Evolutionary conservation across 192 early-diverging fungal species (phyloP), one percentile per base, ranked within the genome.

Genomic region (Entomortierella parvispora): DNA sequence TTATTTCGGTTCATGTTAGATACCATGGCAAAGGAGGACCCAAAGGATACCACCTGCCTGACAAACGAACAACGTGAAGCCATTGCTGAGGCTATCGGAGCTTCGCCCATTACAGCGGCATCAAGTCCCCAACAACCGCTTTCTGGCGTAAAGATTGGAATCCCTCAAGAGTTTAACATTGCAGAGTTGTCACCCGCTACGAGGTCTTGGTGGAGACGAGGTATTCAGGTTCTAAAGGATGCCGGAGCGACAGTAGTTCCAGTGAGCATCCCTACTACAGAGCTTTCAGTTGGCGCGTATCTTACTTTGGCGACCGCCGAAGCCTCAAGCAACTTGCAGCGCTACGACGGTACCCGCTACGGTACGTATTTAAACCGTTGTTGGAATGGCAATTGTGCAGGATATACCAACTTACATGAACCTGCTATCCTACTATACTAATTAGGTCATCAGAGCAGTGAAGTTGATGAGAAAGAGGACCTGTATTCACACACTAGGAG

Each of bases 241-340:
- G 75, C 79, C 10, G 94, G 94, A 0, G 94, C 93, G 12, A 83
- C 81, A 0, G 84, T 96, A 11, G 81, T 91, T 0, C 81, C 87
- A 0, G 89, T 97, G 0, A 88, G 91, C 0, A 76, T 96, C 32
- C 92, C 92, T 3, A 83, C 88, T 65, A 94, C 89, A 0, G 71
- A 82, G 22, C 66, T 86, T 48, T 88, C 95, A 4, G 86, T 98
- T 23, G 86, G 94, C 9, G 88, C 92, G 4, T 98, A 98, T 78
- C 94, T 97, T 65, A 90, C 93, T 0, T 69, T 98, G 46, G 95
- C 92, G 6, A 85, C 91, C 25, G 95, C 96, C 6, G 96, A 98
- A 79, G 95, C 96, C 1, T 91, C 90, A 6, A 96, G 94, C 20
- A 98, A 98, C 68, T 72, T 98, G 48, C 90, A 95, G 48, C 84